These are phyloP conservation scores for Nemania sp. DNA, from an alignment of 2,329 filamentous ascomycete species.

Conservation along the genomic window DNA sequence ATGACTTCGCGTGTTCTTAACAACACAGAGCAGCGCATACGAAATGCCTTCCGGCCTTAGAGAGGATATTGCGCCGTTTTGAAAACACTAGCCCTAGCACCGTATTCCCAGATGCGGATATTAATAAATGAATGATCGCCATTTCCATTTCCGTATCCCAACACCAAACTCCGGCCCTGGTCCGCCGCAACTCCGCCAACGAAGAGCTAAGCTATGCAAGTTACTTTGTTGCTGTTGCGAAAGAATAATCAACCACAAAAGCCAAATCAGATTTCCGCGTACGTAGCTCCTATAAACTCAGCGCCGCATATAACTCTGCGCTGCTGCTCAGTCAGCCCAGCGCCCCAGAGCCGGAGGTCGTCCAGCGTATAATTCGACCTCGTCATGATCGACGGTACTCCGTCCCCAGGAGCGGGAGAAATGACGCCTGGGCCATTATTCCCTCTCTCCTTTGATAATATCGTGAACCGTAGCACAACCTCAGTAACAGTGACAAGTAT, in stretches of 20 bases:
- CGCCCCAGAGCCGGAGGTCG: slow-evolving; percentile 38
- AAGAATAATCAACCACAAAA: no score
- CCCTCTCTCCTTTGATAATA: slow-evolving; percentile 57
- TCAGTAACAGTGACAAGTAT: slow-evolving; percentile 91
- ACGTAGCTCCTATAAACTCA: slow-evolving; percentile 35
- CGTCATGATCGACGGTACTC: slow-evolving; percentile 30
- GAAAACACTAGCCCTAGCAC: no score
- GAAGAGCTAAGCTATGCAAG: background rate
- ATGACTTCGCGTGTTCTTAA: no score
- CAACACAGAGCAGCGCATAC: no score
- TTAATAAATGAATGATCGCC: no score
- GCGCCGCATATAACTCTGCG: slow-evolving; percentile 37
- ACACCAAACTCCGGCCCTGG: background rate
- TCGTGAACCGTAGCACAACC: slow-evolving; percentile 81
- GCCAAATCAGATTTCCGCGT: slow-evolving; percentile 33
- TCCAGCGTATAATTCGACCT: slow-evolving; percentile 37
- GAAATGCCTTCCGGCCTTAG: no score
- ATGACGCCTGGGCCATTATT: slow-evolving; percentile 22
- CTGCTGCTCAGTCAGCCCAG: slow-evolving; percentile 35
- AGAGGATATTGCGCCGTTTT: no score
- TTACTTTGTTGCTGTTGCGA: no score
- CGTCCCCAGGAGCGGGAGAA: slow-evolving; percentile 11
- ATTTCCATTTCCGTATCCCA: background rate
- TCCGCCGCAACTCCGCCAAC: background rate
- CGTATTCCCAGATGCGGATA: background rate